Conservation (phyloP, 192 early-diverging fungal species). For the Entomortierella beljakovae region DNA sequence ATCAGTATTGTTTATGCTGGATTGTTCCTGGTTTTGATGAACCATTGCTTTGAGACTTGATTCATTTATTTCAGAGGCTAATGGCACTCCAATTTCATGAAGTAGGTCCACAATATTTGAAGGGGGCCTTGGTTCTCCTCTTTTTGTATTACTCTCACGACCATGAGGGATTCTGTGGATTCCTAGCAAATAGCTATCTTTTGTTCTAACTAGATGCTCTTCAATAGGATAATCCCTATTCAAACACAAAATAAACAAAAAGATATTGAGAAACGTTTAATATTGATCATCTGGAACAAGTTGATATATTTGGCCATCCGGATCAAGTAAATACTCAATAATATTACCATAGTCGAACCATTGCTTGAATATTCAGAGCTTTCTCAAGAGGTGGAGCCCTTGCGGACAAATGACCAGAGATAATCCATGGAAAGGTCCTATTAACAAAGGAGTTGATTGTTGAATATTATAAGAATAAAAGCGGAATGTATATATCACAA, state of each 20-base stretch:
- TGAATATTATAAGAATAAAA: background rate
- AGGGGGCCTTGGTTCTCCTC: constrained; percentile 19
- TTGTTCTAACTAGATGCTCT: constrained; percentile 86
- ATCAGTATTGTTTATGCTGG: too few species aligned
- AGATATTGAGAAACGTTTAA: background rate
- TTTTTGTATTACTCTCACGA: constrained; percentile 14
- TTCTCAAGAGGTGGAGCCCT: constrained; percentile 36
- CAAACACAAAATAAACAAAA: background rate
- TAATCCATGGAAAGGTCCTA: constrained; percentile 49
- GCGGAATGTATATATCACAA: background rate
- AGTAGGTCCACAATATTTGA: constrained; percentile 44
- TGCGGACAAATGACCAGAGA: constrained; percentile 35
- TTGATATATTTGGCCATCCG: background rate
- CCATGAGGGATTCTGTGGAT: constrained; percentile 81
- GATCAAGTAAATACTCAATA: background rate
- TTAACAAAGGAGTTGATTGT: background rate
- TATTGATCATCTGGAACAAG: background rate
- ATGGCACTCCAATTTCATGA: constrained; percentile 39
- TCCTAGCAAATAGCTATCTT: constrained; percentile 88
- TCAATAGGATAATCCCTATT: constrained; percentile 86
- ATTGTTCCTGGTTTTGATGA: constrained; percentile 13
- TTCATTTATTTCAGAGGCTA: constrained; percentile 51
- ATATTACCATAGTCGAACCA: constrained; percentile 58
- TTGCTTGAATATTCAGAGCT: constrained; percentile 56
- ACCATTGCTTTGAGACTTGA: constrained; percentile 2